phyloP scores from a whole-genome alignment of 345 rosid genomes.

The thale cress (Arabidopsis thaliana) region DNA sequence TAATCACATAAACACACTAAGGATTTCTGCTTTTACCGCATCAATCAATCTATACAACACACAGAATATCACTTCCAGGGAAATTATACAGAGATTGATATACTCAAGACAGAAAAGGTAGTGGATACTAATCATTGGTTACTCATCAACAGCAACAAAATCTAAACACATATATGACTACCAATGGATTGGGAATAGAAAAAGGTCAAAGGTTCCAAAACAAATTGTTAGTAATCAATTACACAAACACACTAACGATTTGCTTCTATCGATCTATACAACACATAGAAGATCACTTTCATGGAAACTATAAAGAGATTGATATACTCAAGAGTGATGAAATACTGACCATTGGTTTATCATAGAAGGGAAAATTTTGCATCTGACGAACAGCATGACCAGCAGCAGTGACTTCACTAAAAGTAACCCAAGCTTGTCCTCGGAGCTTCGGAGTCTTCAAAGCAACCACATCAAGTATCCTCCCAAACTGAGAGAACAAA shows the following conservation, averaged over 20 bases:
- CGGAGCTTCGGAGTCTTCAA: conserved; percentile 95
- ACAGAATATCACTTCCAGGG: not conserved
- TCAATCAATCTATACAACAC: not conserved
- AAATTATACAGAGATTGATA: not conserved
- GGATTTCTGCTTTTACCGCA: not conserved
- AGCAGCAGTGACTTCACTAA: conserved; percentile 90
- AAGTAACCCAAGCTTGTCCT: conserved; percentile 98
- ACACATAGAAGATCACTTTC: not conserved
- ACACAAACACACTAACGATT: not conserved
- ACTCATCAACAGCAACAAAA: conserved; percentile 52
- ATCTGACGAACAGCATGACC: conserved; percentile 94
- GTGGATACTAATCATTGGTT: conserved; percentile 74
- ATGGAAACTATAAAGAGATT: not conserved
- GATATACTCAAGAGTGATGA: not conserved
- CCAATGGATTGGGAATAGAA: not conserved
- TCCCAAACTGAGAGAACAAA: conserved; percentile 96
- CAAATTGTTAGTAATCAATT: not conserved
- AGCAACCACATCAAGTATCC: conserved; percentile 95
- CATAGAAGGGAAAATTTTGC: conserved; percentile 97
- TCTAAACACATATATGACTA: not conserved
- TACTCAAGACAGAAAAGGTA: not conserved
- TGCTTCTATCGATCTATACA: not conserved
- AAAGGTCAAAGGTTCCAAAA: not conserved
- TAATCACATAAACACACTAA: not conserved
- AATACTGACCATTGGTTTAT: conserved; percentile 89